Conservation (phyloP, 2,329 filamentous ascomycete species). For the Diaporthe sp. region DNA sequence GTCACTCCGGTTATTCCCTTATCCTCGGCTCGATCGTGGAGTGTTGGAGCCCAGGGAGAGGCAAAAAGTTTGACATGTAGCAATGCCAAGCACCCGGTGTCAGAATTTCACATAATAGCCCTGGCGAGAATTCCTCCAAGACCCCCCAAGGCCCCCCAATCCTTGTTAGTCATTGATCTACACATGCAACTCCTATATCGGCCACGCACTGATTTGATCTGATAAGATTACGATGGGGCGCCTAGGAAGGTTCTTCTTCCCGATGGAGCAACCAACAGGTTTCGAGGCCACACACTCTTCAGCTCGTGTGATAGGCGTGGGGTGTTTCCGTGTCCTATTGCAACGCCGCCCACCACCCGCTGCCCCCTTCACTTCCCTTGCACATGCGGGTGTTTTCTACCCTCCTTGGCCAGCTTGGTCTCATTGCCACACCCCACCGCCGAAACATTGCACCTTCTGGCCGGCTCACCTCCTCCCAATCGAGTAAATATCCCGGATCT, state of each 20-base stretch:
- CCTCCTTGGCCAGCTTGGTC: not conserved
- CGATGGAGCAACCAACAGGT: constrained; percentile 19
- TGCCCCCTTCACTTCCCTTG: not conserved
- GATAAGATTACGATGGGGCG: constrained; percentile 32
- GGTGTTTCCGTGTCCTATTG: constrained; percentile 26
- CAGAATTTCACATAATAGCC: constrained; percentile 34
- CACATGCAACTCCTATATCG: constrained; percentile 30
- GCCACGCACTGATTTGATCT: constrained; percentile 30
- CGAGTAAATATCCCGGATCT: constrained; percentile 20
- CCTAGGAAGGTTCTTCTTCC: constrained; percentile 21
- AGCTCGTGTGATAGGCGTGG: constrained; percentile 28
- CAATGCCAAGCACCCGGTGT: constrained; percentile 25
- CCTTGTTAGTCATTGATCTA: constrained; percentile 31
- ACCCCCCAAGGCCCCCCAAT: constrained; percentile 25
- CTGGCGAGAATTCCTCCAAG: constrained; percentile 12
- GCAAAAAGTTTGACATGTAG: constrained; percentile 15
- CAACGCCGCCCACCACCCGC: constrained; percentile 14
- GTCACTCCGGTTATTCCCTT: constrained; percentile 1
- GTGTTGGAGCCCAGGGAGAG: not conserved
- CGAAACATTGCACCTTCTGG: constrained; percentile 1
- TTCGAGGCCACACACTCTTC: constrained; percentile 16
- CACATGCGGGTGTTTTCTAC: not conserved
- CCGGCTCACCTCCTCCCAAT: constrained; percentile 27
- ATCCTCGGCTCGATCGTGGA: constrained; percentile 9
- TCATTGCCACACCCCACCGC: constrained; percentile 22